These are phyloP conservation scores for Leccinum fuscescens DNA, from an alignment of 1,284 basidiomycete species.

Conservation along the genomic window DNA sequence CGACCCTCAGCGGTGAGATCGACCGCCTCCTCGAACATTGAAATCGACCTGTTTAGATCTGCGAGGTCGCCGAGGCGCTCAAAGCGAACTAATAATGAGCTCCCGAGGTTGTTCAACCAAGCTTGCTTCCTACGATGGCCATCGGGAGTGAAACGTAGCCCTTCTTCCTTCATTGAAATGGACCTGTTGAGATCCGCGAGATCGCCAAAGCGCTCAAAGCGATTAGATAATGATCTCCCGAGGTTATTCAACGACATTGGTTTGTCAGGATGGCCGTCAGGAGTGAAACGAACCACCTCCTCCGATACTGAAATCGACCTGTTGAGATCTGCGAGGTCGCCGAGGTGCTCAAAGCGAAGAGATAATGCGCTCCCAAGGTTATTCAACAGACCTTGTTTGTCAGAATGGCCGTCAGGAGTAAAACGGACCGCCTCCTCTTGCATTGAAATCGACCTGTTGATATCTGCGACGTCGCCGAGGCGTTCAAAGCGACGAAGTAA, in stretches of 20 bases:
- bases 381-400: neutral
- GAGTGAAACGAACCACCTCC: neutral
- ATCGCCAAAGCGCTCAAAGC: neutral
- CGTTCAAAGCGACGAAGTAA: neutral
- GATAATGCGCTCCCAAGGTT: neutral
- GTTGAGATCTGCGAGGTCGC: neutral
- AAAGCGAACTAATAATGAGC: neutral
- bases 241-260: neutral
- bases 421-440: neutral
- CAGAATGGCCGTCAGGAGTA: neutral
- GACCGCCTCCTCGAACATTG: neutral
- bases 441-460: neutral
- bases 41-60: neutral
- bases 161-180: neutral
- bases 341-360: neutral
- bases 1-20: neutral
- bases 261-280: neutral
- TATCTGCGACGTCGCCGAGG: neutral
- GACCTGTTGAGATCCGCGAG: neutral
- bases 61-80: neutral
- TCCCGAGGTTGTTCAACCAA: neutral
- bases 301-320: neutral
- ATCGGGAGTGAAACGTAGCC: neutral
- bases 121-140: neutral
- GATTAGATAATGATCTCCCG: neutral